These are phyloP conservation scores for Lecanicillium sp. DNA, from an alignment of 2,329 filamentous ascomycete genomes.

Conservation along the genomic window DNA sequence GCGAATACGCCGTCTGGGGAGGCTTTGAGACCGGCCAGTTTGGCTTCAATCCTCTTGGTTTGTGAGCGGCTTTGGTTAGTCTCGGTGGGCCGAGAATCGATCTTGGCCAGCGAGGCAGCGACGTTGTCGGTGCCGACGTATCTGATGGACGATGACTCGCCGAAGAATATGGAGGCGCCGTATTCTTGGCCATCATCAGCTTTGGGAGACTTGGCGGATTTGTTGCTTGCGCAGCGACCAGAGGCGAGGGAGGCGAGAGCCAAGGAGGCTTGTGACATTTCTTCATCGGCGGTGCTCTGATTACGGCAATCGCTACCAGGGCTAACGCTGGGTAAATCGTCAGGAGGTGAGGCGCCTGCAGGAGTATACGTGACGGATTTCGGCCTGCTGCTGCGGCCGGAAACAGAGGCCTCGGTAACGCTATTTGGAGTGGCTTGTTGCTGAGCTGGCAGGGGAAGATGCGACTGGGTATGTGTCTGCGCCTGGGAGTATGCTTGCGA, in stretches of 20 bases:
- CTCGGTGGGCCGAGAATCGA: constrained; percentile 29
- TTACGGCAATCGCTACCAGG: constrained; percentile 3
- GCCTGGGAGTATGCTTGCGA: not conserved
- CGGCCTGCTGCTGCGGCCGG: not conserved
- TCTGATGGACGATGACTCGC: constrained; percentile 40
- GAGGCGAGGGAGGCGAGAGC: constrained; percentile 11
- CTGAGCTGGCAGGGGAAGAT: not conserved
- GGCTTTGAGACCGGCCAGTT: constrained; percentile 10
- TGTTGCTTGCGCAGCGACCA: not conserved
- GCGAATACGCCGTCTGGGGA: constrained; percentile 26
- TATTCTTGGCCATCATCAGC: constrained; percentile 1
- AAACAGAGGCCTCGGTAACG: too few species aligned
- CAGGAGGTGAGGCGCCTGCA: not conserved
- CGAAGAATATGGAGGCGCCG: constrained; percentile 32
- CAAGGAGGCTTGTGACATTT: constrained; percentile 8
- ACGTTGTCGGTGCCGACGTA: constrained; percentile 33
- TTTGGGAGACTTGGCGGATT: not conserved
- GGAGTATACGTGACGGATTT: not conserved
- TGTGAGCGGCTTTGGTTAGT: constrained; percentile 29
- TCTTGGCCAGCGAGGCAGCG: constrained; percentile 21
- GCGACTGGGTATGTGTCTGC: not conserved
- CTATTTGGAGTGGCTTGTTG: not conserved
- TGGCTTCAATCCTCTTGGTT: constrained; percentile 29
- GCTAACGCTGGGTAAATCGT: constrained; percentile 6
- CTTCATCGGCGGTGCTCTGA: constrained; percentile 7